phyloP scores from a whole-genome alignment of 192 early-diverging fungal species.

The Backusella mclennaniae region DNA sequence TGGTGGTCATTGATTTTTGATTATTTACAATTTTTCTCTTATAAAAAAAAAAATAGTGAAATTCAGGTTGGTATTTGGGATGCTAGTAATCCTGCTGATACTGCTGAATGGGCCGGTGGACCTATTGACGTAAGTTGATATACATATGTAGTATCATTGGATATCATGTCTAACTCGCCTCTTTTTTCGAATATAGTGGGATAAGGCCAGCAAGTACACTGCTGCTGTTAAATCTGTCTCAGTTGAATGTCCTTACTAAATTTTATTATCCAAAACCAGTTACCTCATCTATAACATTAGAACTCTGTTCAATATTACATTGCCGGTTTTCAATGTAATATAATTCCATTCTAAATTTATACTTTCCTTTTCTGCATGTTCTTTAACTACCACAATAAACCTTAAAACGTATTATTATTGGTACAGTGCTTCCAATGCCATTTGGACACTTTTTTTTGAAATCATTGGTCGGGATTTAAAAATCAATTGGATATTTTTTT shows the following conservation, averaged over 20 bases:
- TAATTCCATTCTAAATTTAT: neutral
- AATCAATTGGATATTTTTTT: neutral
- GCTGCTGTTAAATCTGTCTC: neutral
- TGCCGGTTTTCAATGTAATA: neutral
- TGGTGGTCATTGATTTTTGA: neutral
- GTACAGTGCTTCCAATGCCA: neutral
- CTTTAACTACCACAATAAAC: neutral
- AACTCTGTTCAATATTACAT: neutral
- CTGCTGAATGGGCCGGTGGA: constrained; percentile 26
- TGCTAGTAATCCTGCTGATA: constrained; percentile 8
- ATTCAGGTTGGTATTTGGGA: constrained; percentile 49
- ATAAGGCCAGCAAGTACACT: neutral
- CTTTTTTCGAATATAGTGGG: constrained; percentile 1
- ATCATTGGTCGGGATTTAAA: neutral
- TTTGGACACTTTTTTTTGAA: neutral
- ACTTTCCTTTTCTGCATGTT: neutral
- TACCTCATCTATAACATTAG: neutral
- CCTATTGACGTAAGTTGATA: constrained; percentile 22
- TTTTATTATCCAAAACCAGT: neutral
- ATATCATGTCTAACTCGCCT: neutral
- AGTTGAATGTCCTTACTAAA: constrained; percentile 9
- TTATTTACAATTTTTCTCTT: constrained; percentile 4
- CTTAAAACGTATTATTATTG: neutral
- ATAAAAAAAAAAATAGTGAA: constrained; percentile 10
- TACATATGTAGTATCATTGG: neutral